A percentile compares a stretch with the other conserved stretches of the same genome.
Evolutionary conservation across 2,329 filamentous ascomycete species (phyloP).

Genomic region (Hypomyces rosellus): DNA sequence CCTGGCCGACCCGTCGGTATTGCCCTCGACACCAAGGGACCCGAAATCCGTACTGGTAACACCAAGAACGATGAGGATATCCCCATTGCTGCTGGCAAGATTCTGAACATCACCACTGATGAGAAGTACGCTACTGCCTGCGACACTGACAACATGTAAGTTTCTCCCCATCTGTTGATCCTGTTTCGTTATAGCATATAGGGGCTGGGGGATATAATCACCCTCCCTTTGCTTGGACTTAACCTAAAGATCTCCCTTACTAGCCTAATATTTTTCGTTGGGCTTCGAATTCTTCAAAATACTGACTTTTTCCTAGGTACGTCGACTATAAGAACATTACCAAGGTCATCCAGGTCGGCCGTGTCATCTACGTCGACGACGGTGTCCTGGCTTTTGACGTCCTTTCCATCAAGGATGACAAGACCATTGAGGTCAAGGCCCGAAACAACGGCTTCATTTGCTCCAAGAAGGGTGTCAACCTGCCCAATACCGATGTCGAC

Average conservation of each 20-base stretch:
- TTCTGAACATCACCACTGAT: conserved; percentile 96
- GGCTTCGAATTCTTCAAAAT: background rate
- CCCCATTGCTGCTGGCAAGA: conserved; percentile 73
- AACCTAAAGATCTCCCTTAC: no score
- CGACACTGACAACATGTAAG: conserved; percentile 90
- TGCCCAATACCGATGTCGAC: conserved; percentile 97
- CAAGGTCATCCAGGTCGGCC: conserved; percentile 87
- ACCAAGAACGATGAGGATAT: conserved; percentile 83
- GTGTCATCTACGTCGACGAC: conserved; percentile 96
- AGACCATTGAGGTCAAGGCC: conserved; percentile 80
- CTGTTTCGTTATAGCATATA: background rate
- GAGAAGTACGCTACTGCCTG: conserved; percentile 80
- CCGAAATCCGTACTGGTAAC: conserved; percentile 57
- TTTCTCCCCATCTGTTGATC: conserved; percentile 11
- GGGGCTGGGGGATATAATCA: no score
- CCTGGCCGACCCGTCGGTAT: conserved; percentile 86
- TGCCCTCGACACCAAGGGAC: conserved; percentile 71
- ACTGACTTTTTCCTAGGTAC: conserved; percentile 53
- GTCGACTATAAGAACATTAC: conserved; percentile 99
- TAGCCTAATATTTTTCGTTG: no score
- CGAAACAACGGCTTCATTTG: conserved; percentile 99
- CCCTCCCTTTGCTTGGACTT: no score
- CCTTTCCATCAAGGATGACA: conserved; percentile 75
- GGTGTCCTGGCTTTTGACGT: conserved; percentile 97
- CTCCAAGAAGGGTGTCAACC: conserved; percentile 98